A percentile compares a stretch with the other conserved stretches of the same genome.
These are phyloP conservation scores for Silene noctiflora DNA, from an alignment of 179 eudicot species.

Conservation along the genomic window DNA sequence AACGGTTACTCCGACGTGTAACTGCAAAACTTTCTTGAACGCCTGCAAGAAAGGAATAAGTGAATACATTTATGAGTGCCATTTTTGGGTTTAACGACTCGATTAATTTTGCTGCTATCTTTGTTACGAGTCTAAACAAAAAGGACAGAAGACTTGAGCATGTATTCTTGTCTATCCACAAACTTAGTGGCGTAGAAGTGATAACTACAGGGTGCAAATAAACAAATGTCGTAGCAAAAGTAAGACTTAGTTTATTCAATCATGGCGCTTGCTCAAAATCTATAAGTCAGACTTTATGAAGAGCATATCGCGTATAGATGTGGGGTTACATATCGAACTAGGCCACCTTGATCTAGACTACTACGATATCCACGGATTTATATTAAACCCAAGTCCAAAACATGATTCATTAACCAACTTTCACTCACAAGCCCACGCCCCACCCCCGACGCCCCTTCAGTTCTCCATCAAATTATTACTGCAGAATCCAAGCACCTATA, in stretches of 20 bases:
- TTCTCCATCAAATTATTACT: too few species aligned
- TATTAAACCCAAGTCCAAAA: neutral
- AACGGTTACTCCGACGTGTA: conserved; percentile 51
- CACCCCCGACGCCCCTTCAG: too few species aligned
- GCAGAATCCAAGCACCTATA: too few species aligned
- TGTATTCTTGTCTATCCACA: neutral
- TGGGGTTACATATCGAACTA: neutral
- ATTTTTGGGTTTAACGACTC: neutral
- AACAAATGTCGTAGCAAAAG: neutral
- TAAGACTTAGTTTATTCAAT: neutral
- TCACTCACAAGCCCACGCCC: too few species aligned
- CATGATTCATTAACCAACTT: neutral
- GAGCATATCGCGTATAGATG: too few species aligned
- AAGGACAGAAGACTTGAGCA: neutral
- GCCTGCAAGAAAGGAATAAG: conserved; percentile 47
- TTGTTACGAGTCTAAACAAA: neutral
- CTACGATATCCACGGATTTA: neutral
- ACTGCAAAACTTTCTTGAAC: conserved; percentile 65
- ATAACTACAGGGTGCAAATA: neutral
- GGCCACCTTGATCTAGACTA: neutral
- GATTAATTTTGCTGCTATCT: neutral
- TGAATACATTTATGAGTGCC: conserved; percentile 8
- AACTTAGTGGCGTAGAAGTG: neutral
- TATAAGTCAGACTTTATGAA: too few species aligned
- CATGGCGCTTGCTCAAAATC: neutral